Percentiles rank a stretch among this genome's conserved stretches.
Conservation (phyloP, 78 protist genomes). For the Protostelium mycophagum region DNA sequence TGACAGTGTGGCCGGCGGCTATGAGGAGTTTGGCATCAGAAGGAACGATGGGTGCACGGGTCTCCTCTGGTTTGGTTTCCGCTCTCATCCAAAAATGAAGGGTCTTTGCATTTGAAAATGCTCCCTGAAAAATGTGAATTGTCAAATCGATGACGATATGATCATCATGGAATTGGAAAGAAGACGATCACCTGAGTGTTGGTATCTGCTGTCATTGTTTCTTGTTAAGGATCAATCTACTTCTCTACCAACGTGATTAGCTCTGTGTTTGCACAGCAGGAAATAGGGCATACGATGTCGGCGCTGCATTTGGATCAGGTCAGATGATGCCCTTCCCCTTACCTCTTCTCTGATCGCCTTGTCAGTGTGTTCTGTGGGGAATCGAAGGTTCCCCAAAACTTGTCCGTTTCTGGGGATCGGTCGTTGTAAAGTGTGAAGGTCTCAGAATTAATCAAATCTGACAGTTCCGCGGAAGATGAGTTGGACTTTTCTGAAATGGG, state of each 20-base stretch:
- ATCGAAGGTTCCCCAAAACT: too few species aligned
- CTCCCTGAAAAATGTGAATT: not conserved
- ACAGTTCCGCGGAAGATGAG: too few species aligned
- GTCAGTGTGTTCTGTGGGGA: too few species aligned
- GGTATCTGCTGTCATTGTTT: not conserved
- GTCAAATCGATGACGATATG: too few species aligned
- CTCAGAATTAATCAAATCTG: too few species aligned
- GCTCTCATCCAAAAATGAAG: not conserved
- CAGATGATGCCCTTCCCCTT: too few species aligned
- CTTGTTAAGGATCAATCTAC: not conserved
- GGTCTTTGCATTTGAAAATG: not conserved
- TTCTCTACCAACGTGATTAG: not conserved
- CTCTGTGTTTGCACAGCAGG: not conserved
- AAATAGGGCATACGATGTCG: not conserved
- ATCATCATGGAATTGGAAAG: too few species aligned
- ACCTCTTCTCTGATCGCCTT: too few species aligned
- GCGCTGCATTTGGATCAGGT: too few species aligned
- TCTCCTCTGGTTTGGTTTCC: not conserved
- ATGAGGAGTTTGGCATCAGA: not conserved
- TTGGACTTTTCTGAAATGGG: too few species aligned
- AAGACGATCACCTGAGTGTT: not conserved
- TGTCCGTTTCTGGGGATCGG: too few species aligned
- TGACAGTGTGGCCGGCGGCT: not conserved
- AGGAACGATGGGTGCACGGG: not conserved
- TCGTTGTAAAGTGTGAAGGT: too few species aligned